These are phyloP conservation scores for Theileria equi DNA, from an alignment of 169 alveolate genomes.

Conservation along the genomic window DNA sequence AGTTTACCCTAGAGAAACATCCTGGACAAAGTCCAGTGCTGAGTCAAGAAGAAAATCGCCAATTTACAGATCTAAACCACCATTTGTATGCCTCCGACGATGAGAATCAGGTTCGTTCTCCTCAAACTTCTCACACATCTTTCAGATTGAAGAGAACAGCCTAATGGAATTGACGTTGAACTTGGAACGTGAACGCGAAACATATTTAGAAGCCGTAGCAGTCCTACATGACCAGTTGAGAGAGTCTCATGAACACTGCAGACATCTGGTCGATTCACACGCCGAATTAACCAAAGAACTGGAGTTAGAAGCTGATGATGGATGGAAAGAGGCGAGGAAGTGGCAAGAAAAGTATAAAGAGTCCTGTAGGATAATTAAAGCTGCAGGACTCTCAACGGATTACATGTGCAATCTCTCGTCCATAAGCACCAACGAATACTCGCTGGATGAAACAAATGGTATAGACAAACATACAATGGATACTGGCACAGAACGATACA, in stretches of 20 bases:
- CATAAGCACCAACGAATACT: constrained; percentile 2
- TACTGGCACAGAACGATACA: background rate
- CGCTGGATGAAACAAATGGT: background rate
- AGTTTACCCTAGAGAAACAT: too few species aligned
- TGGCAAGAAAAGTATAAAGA: constrained; percentile 52
- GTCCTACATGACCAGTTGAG: constrained; percentile 52
- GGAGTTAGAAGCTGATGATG: constrained; percentile 58
- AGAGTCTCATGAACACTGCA: constrained; percentile 61
- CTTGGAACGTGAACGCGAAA: constrained; percentile 61
- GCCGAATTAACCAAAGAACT: constrained; percentile 39
- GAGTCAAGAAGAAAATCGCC: too few species aligned
- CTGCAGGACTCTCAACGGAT: constrained; percentile 5
- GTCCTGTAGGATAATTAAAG: constrained; percentile 17
- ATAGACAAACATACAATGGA: background rate
- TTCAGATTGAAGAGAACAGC: constrained; percentile 10
- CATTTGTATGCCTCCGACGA: too few species aligned
- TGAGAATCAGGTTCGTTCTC: too few species aligned
- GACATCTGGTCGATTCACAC: constrained; percentile 56
- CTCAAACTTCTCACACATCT: background rate
- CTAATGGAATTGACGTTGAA: constrained; percentile 37
- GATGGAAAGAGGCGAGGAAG: constrained; percentile 63
- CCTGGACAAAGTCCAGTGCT: too few species aligned
- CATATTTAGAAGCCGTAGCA: constrained; percentile 56
- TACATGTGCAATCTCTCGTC: background rate
- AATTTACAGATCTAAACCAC: too few species aligned